phyloP scores from a whole-genome alignment of 768 basidiomycete genomes.

The Kwoniella mangroviensis region DNA sequence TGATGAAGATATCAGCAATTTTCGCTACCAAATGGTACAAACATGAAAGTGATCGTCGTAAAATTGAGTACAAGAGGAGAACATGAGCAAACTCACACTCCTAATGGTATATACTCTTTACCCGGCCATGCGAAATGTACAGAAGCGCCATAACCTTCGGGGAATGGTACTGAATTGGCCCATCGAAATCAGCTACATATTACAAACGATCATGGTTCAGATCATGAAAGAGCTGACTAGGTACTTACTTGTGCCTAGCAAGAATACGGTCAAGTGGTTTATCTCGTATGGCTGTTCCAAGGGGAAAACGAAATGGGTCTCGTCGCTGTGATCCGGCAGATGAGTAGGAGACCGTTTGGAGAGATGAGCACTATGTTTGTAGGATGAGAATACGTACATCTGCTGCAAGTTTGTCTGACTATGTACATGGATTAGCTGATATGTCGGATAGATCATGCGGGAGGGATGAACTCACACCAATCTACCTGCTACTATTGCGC shows the following conservation, averaged over 20 bases:
- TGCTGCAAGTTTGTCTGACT: conserved; percentile 58
- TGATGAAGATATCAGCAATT: too few species aligned
- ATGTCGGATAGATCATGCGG: not conserved
- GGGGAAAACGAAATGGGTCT: conserved; percentile 56
- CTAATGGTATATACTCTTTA: conserved; percentile 52
- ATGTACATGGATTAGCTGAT: conserved; percentile 3
- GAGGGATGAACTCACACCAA: conserved; percentile 47
- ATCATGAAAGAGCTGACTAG: conserved; percentile 9
- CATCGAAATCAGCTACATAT: not conserved
- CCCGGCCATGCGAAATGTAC: conserved; percentile 57
- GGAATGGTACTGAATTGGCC: conserved; percentile 48
- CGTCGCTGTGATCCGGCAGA: conserved; percentile 37
- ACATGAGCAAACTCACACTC: conserved; percentile 40
- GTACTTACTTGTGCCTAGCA: conserved; percentile 52
- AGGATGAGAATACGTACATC: conserved; percentile 31
- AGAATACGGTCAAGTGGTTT: conserved; percentile 56
- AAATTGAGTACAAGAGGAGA: not conserved
- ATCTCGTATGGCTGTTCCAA: conserved; percentile 55
- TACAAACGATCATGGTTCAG: not conserved
- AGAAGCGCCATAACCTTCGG: conserved; percentile 55
- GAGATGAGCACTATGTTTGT: too few species aligned
- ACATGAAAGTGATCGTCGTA: too few species aligned
- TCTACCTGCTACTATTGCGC: conserved; percentile 55
- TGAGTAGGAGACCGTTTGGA: not conserved
- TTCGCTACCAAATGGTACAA: too few species aligned